These are phyloP conservation scores for Papilionanthe hybrid DNA, from an alignment of 116 monocot species.

Conservation along the genomic window DNA sequence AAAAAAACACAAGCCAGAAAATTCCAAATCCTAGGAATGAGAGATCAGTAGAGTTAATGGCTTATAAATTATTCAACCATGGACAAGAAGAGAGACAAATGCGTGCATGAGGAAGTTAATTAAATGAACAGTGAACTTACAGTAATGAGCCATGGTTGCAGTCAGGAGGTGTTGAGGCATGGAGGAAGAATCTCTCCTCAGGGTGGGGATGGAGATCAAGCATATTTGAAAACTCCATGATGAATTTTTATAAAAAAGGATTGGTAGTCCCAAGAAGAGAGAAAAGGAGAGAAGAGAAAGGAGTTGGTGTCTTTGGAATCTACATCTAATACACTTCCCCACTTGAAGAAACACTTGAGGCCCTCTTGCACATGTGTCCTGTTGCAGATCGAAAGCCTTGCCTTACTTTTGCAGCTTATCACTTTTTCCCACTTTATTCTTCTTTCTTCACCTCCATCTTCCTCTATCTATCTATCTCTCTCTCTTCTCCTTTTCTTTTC, in stretches of 20 bases:
- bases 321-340: slow-evolving; percentile 6
- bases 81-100: not conserved
- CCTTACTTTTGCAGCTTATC: slow-evolving; percentile 3
- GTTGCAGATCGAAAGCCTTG: not conserved
- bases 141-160: slow-evolving; percentile 33
- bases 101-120: slow-evolving; percentile 2
- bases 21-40: slow-evolving; percentile 68
- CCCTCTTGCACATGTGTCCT: not conserved
- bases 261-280: slow-evolving; percentile 28
- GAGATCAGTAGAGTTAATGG: not conserved
- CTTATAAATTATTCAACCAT: not conserved
- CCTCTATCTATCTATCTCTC: slow-evolving; percentile 11
- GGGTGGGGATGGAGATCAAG: slow-evolving; percentile 44
- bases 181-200: slow-evolving; percentile 31
- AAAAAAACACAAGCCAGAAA: slow-evolving; percentile 24
- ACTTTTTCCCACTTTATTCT: slow-evolving; percentile 17
- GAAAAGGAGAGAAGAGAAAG: slow-evolving; percentile 11
- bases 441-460: slow-evolving; percentile 3
- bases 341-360: not conserved
- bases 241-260: slow-evolving; percentile 32
- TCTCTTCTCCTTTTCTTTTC: slow-evolving; percentile 17
- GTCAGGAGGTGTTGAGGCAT: slow-evolving; percentile 15
- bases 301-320: slow-evolving; percentile 28
- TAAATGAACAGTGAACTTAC: slow-evolving; percentile 23
- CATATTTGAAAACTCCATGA: slow-evolving; percentile 49